phyloP scores from a whole-genome alignment of 1,284 basidiomycete genomes.

The Apiotrichum akiyoshidainum region DNA sequence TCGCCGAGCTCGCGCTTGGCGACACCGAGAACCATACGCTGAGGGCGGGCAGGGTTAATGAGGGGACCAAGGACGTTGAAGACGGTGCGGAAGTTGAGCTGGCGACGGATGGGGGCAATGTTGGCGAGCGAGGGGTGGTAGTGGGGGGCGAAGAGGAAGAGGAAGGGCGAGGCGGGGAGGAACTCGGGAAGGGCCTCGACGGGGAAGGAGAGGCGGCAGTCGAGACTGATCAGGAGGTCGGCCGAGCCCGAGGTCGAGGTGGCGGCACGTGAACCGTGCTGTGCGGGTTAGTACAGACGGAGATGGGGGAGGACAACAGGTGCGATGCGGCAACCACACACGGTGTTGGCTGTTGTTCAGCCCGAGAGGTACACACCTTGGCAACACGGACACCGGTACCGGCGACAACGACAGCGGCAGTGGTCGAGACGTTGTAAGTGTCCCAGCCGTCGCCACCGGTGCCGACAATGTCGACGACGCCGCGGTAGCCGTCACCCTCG shows the following conservation, averaged over 20 bases:
- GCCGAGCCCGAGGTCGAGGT: slow-evolving; percentile 94
- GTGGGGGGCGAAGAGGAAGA: slow-evolving; percentile 89
- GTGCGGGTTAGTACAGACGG: background rate
- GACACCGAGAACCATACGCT: slow-evolving; percentile 85
- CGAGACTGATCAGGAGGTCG: slow-evolving; percentile 82
- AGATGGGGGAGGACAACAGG: background rate
- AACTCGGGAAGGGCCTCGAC: slow-evolving; percentile 60
- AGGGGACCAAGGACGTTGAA: slow-evolving; percentile 95
- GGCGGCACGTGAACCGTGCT: slow-evolving; percentile 92
- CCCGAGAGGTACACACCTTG: slow-evolving; percentile 68
- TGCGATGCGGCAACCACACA: too few species aligned
- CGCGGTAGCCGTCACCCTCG: slow-evolving; percentile 46
- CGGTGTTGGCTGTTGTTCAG: too few species aligned
- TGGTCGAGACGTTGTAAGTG: slow-evolving; percentile 96
- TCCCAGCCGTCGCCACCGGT: slow-evolving; percentile 96
- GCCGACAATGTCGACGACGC: slow-evolving; percentile 60
- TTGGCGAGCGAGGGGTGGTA: slow-evolving; percentile 85
- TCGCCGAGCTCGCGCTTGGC: slow-evolving; percentile 78
- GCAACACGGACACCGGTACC: slow-evolving; percentile 89
- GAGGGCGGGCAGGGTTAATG: slow-evolving; percentile 84
- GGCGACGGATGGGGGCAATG: slow-evolving; percentile 78
- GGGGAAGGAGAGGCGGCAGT: slow-evolving; percentile 71
- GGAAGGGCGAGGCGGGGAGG: slow-evolving; percentile 64
- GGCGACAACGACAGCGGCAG: slow-evolving; percentile 89
- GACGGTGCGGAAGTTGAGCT: slow-evolving; percentile 91